Conservation (phyloP, 768 basidiomycete genomes). For the Vararia minispora region DNA sequence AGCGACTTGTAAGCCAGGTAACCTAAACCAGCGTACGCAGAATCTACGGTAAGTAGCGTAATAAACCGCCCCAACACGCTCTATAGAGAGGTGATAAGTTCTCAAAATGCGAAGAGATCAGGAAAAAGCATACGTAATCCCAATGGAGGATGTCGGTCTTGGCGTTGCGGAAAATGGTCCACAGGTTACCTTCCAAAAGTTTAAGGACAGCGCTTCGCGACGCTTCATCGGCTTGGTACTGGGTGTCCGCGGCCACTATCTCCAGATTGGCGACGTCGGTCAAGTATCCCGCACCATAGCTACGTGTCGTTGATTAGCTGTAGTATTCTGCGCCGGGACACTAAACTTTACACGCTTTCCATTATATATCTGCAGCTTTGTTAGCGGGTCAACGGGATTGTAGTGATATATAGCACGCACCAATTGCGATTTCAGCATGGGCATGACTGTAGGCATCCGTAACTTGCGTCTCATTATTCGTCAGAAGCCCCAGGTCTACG, state of each 20-base stretch:
- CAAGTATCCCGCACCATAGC: too few species aligned
- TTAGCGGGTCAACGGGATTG: too few species aligned
- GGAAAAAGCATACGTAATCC: conserved; percentile 44
- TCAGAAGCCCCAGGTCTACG: conserved; percentile 34
- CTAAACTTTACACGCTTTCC: too few species aligned
- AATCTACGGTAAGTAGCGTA: too few species aligned
- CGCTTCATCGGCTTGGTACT: conserved; percentile 28
- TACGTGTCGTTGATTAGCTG: too few species aligned
- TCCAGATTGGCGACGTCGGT: conserved; percentile 51
- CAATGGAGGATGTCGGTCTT: conserved; percentile 47
- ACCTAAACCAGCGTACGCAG: not conserved
- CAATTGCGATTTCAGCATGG: conserved; percentile 40
- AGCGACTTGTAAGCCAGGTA: not conserved
- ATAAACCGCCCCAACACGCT: too few species aligned
- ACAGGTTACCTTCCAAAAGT: conserved; percentile 41
- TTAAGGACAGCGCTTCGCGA: conserved; percentile 35
- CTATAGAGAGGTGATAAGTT: conserved; percentile 3
- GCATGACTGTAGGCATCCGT: conserved; percentile 38
- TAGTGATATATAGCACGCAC: too few species aligned
- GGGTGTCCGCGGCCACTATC: conserved; percentile 45
- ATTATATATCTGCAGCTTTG: too few species aligned
- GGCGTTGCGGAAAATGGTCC: conserved; percentile 55
- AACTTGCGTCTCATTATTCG: conserved; percentile 32
- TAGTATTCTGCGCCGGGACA: too few species aligned
- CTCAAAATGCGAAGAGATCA: too few species aligned